Evolutionary conservation across 2,329 filamentous ascomycete genomes (phyloP), one percentile per base, ranked within the genome.

Genomic region (Penicillium sp.): DNA sequence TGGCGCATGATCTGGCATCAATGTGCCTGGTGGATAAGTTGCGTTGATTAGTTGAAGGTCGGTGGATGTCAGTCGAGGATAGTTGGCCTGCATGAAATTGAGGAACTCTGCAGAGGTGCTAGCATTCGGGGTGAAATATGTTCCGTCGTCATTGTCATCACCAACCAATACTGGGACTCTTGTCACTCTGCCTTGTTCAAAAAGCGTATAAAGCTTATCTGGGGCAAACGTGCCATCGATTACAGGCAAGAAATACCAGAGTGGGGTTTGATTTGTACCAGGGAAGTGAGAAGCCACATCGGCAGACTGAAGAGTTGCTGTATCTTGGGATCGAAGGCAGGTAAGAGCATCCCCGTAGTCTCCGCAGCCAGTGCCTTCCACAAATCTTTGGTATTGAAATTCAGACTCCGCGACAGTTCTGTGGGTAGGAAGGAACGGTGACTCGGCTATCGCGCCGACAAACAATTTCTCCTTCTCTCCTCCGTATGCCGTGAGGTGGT

Each of bases 31-130:
- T 54, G 85, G 84, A 68, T 88, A 89, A 10, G 85, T 72, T 0
- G 64, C 38, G 67, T 84, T 81, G 65, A 88, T 81, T 15, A 69
- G 68, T 9, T 69, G 65, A 8, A 88, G 74, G 47, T 87, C 81
- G 4, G 71, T 62, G 4, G 74, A 63, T 0, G 79, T 84, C 17
- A 89, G 72, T 44, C 77, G 78, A 0, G 85, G 83, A 65, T 84
- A 88, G 62, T 88, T 82, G 59, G 81, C 71, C 47, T 80, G 77
- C 1, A 89, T 71, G 69, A 86, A 88, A 10, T 72, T 72, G 68
- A 85, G 76, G 70, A 82, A 82, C 37, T 84, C 72, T 1, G 69
- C 73, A 5, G 78, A 68, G 15, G 78, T 83, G 47, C 76, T 75
- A 1, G 84, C 81, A 49, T 72, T 75, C n/a, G 71, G 69, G 0